phyloP scores from a whole-genome alignment of 2,329 filamentous ascomycete genomes.

The Phialocephala subalpina region DNA sequence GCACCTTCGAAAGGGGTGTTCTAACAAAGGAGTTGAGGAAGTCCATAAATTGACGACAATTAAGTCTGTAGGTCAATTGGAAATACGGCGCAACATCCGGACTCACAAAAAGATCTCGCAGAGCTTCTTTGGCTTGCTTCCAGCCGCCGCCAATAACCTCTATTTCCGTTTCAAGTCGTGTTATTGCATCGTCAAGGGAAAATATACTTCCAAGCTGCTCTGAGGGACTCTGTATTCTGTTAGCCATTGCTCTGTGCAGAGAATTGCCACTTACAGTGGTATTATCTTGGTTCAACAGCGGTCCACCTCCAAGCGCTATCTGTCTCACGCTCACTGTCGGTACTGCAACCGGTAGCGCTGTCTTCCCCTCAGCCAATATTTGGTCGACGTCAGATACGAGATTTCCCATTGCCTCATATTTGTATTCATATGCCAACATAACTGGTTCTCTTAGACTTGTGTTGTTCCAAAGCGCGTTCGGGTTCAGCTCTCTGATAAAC shows the following conservation, averaged over 20 bases:
- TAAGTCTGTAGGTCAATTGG: neutral
- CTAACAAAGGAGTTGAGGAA: neutral
- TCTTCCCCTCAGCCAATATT: neutral
- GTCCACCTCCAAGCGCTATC: neutral
- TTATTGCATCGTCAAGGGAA: neutral
- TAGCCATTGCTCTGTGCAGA: neutral
- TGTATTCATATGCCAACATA: neutral
- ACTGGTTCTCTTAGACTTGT: neutral
- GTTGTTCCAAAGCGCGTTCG: neutral
- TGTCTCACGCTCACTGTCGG: neutral
- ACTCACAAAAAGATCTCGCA: slow-evolving; percentile 9
- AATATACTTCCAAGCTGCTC: neutral
- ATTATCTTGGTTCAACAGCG: neutral
- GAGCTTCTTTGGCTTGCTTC: neutral
- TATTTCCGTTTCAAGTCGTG: neutral
- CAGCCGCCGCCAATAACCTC: neutral
- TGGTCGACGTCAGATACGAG: neutral
- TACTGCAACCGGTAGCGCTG: neutral
- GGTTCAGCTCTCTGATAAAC: neutral
- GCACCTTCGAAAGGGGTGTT: neutral
- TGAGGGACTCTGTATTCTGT: neutral
- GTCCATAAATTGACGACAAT: neutral
- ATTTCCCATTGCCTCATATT: neutral
- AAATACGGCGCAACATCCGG: slow-evolving; percentile 7
- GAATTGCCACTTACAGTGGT: neutral